These are phyloP conservation scores for Alternaria arborescens DNA, from an alignment of 2,329 filamentous ascomycete species.

Conservation along the genomic window DNA sequence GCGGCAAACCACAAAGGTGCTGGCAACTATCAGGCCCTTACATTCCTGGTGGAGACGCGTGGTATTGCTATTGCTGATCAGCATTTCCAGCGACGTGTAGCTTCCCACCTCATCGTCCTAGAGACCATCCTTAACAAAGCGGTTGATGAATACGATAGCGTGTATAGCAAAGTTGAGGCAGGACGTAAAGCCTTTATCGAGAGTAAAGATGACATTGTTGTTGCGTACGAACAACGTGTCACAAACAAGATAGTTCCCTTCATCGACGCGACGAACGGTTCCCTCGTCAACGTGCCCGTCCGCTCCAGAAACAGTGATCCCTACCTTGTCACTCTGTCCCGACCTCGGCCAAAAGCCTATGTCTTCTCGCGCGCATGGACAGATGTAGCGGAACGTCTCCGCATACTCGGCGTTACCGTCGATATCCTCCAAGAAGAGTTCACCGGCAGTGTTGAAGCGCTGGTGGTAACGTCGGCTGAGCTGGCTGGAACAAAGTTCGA, in stretches of 20 bases:
- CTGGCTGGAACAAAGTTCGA: constrained; percentile 1
- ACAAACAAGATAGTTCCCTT: background rate
- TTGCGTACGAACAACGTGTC: background rate
- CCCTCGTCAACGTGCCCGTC: background rate
- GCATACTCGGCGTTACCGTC: constrained; percentile 32
- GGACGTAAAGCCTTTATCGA: background rate
- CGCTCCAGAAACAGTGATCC: constrained; percentile 22
- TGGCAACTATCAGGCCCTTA: constrained; percentile 36
- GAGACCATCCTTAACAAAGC: constrained; percentile 25
- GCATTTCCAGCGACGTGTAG: constrained; percentile 37
- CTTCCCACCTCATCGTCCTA: constrained; percentile 32
- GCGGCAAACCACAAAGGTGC: constrained; percentile 41
- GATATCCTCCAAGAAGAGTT: constrained; percentile 28
- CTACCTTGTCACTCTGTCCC: constrained; percentile 24
- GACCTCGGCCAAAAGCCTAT: constrained; percentile 30
- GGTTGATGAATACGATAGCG: background rate
- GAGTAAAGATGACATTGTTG: background rate
- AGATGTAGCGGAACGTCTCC: constrained; percentile 28
- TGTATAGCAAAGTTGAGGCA: background rate
- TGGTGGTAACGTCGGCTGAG: constrained; percentile 25
- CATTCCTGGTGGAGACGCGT: constrained; percentile 37
- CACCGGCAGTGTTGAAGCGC: constrained; percentile 28
- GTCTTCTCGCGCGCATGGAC: constrained; percentile 35
- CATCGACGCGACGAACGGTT: background rate
- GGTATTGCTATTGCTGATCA: constrained; percentile 40